Base-by-base conservation (phyloP, 2,329 filamentous ascomycete species). In the Fusarium stilboides region DNA sequence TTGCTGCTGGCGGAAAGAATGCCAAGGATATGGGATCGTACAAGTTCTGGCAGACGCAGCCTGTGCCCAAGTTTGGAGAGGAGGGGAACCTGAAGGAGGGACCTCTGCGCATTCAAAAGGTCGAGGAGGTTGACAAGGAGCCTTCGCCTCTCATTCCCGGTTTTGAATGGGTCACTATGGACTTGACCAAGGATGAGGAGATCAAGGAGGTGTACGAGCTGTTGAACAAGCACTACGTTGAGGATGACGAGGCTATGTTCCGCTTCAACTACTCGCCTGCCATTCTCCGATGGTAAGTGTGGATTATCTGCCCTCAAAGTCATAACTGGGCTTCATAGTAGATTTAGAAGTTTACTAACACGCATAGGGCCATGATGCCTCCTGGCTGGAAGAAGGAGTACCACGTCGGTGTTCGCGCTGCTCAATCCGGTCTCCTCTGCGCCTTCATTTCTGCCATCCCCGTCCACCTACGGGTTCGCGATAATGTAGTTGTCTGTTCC, bases 41-140 rank as follows among this genome's bases (percentile, higher is more conserved):
- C 86, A 98, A 97, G 82, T 99, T 99, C 84, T 99, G 96, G 96
- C 91, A 94, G 80, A 99, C 96, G 46, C 96, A 99, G 80, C 96
- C 96, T 1, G 96, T 99, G 62, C 92, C 93, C 51, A 91, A 91
- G 76, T 97, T 98, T 76, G 91, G 87, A 74, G 84, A 90, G 78
- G 80, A 84, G 62, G 73, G 76, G 15, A 81, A 84, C 47, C 82
- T 89, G 49, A 84, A 89, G 68, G 94, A 98, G 75, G 96, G 96
- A 0, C 94, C 94, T 0, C 92, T 99, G 77, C 92, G 91, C 81
- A 83, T 90, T 19, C 92, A 95, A 75, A 91, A 92, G 62, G 87
- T 92, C 17, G 93, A 94, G 34, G 86, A 93, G 63, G 91, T 98
- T 19, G 85, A 92, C 53, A 93, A 92, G 79, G 89, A 93, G 66